Conservation (phyloP, 768 basidiomycete species). For the Mycena filopes region DNA sequence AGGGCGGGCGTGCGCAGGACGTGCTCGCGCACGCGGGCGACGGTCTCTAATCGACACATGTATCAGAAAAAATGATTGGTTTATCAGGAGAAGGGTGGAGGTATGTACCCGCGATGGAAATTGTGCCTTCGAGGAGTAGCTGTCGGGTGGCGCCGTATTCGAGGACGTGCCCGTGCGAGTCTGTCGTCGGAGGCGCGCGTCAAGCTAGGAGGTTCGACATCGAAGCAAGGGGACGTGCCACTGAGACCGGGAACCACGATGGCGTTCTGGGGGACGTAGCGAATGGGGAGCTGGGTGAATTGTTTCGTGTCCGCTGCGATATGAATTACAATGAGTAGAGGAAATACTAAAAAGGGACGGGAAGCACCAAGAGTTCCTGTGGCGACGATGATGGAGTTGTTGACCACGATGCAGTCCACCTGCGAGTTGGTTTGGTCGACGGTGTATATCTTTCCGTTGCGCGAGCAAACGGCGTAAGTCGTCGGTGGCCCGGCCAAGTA, state of each 20-base stretch:
- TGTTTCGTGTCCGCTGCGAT: constrained; percentile 46
- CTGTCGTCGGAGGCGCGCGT: constrained; percentile 46
- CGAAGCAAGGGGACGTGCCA: constrained; percentile 51
- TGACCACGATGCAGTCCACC: constrained; percentile 72
- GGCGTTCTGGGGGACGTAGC: constrained; percentile 41
- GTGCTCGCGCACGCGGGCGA: constrained; percentile 68
- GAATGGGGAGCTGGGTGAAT: constrained; percentile 17
- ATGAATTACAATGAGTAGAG: neutral
- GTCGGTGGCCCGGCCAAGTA: no score
- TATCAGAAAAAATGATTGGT: no score
- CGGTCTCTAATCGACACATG: constrained; percentile 52
- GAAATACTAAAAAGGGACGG: neutral
- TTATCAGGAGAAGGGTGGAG: no score
- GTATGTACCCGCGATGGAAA: constrained; percentile 62
- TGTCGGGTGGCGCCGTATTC: constrained; percentile 78
- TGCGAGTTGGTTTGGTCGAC: constrained; percentile 63
- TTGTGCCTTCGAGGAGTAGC: constrained; percentile 72
- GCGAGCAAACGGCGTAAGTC: constrained; percentile 72
- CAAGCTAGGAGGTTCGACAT: neutral
- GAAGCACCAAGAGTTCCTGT: constrained; percentile 61
- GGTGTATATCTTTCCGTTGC: constrained; percentile 68
- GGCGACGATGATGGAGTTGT: constrained; percentile 56
- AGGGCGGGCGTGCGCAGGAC: constrained; percentile 68
- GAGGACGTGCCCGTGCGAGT: constrained; percentile 85
- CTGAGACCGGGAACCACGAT: constrained; percentile 79